Evolutionary conservation across 2,329 filamentous ascomycete species (phyloP).

Genomic region (Calonectria hawksworthii): DNA sequence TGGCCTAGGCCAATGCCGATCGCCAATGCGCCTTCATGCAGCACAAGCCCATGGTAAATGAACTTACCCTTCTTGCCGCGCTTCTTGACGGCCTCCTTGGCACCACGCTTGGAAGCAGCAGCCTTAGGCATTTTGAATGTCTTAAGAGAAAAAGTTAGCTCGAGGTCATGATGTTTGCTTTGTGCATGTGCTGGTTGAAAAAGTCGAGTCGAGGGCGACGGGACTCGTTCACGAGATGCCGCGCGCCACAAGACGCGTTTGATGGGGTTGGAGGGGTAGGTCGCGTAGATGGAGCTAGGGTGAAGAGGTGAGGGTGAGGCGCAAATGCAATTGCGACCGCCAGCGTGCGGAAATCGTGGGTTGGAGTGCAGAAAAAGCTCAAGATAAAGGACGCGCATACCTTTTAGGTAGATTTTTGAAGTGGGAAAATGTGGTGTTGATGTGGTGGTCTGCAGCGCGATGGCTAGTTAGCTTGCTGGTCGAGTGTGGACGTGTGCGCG

Average conservation of each 20-base stretch:
- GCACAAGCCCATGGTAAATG: neutral
- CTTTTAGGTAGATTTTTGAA: slow-evolving; percentile 35
- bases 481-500: slow-evolving; percentile 26
- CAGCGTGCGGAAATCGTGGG: slow-evolving; percentile 35
- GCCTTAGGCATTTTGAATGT: slow-evolving; percentile 71
- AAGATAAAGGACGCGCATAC: slow-evolving; percentile 35
- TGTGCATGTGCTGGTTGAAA: neutral
- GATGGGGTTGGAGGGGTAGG: slow-evolving; percentile 40
- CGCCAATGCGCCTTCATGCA: neutral
- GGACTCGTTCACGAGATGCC: neutral
- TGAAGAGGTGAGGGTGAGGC: slow-evolving; percentile 38
- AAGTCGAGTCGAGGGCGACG: neutral
- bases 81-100: slow-evolving; percentile 67
- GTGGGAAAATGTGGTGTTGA: slow-evolving; percentile 28
- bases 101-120: slow-evolving; percentile 64
- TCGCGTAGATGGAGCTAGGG: slow-evolving; percentile 37
- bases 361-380: slow-evolving; percentile 34
- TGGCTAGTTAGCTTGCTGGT: slow-evolving; percentile 44
- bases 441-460: slow-evolving; percentile 48
- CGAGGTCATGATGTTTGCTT: neutral
- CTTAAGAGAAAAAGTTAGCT: slow-evolving; percentile 48
- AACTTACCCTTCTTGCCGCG: slow-evolving; percentile 72
- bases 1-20: neutral
- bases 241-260: slow-evolving; percentile 15
- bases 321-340: slow-evolving; percentile 47